Conservation (phyloP, 306 rosid genomes). For the Quercus agrifolia region DNA sequence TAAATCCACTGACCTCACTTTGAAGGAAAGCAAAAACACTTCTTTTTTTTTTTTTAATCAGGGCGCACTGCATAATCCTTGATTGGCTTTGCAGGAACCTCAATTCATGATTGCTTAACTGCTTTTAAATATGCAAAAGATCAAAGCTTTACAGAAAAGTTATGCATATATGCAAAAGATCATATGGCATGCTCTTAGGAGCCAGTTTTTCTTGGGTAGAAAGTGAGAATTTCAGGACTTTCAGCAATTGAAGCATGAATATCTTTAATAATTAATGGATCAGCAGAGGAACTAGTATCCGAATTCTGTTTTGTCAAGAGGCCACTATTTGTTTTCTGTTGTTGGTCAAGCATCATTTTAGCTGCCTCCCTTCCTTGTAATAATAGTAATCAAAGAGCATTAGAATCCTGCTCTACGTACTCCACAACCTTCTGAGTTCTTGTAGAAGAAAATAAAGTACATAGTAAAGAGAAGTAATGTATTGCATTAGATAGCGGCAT, state of each 20-base stretch:
- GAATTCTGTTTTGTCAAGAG: slow-evolving; percentile 20
- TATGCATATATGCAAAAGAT: background rate
- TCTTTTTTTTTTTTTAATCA: slow-evolving; percentile 9
- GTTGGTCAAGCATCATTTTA: background rate
- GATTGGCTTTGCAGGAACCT: background rate
- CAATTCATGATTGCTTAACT: background rate
- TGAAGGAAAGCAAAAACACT: background rate
- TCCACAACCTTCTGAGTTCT: background rate
- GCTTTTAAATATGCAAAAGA: background rate
- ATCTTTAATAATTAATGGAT: slow-evolving; percentile 21
- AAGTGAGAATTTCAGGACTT: slow-evolving; percentile 23
- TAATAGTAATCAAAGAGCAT: background rate
- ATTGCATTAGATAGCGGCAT: background rate
- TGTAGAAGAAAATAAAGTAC: background rate
- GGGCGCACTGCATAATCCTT: background rate
- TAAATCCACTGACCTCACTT: no score
- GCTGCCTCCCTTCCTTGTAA: background rate
- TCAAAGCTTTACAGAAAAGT: background rate
- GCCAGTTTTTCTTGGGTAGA: slow-evolving; percentile 42
- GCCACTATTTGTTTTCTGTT: slow-evolving; percentile 25
- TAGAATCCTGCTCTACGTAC: background rate
- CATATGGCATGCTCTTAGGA: background rate
- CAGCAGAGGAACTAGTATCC: slow-evolving; percentile 7
- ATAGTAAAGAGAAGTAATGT: background rate
- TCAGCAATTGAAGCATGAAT: slow-evolving; percentile 31